Evolutionary conservation across 108 stramenopile species (phyloP), one percentile per base, ranked within the genome.

Genomic region (Tribonema minus): DNA sequence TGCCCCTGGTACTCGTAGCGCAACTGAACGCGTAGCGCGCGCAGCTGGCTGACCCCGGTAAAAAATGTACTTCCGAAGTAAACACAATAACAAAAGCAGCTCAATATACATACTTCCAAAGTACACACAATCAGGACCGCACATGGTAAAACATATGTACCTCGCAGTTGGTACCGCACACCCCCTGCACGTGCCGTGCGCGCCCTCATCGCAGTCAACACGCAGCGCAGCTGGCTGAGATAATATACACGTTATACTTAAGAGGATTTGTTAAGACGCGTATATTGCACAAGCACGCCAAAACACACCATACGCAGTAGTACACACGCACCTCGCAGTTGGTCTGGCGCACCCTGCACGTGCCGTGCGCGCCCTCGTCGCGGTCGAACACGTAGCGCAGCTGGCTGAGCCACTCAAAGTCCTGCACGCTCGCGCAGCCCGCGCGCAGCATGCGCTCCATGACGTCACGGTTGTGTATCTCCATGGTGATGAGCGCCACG

Each of bases 401-500:
- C 86, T 90, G 89, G 0, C 86, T 87, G 3, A 89, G 79, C 89
- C 89, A 90, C 60, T 87, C 86, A 39, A 90, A 90, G 66, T 90
- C 89, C 20, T 81, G 38, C 1, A 81, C 67, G n/a, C 71, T 54
- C 2, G 73, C 33, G 83, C 87, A 88, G 61, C 83, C 83, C 0
- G 79, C 88, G 60, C 88, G 86, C 70, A 87, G 74, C 85, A 90
- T 86, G 28, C 88, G 82, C 39, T 88, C 87, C 83, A 87, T 84
- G 23, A 90, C 89, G 35, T 90, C 89, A 2, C 89, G 86, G 46
- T 88, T 88, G 88, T 90, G 89, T 32, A 90, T 88, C 70, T 90
- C 89, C 89, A 90, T 90, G 64, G 89, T 90, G 81, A 90, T 90
- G 30, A 90, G 86, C 32, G 89, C 84, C 20, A 90, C 88, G n/a